Evolutionary conservation across 495 filamentous ascomycete genomes (phyloP).

Genomic region (Aspergillus funiculosus): DNA sequence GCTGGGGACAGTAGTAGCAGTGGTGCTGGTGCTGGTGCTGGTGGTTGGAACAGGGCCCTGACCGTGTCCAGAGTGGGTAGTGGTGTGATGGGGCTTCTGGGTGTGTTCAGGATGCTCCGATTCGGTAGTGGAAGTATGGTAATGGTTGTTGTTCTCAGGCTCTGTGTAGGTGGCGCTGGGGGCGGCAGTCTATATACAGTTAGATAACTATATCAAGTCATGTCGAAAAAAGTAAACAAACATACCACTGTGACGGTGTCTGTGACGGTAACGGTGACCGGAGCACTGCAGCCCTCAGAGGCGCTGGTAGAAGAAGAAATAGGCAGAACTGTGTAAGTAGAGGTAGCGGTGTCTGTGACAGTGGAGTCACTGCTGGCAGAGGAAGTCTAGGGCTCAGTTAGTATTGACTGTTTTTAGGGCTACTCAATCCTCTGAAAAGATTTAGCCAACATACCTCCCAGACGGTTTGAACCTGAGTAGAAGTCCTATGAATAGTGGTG

Average conservation of each 20-base stretch:
- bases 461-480: slow-evolving; percentile 34
- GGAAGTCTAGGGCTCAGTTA: slow-evolving; percentile 8
- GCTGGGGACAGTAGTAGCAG: slow-evolving; percentile 19
- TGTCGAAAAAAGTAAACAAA: not conserved
- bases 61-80: slow-evolving; percentile 4
- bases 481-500: slow-evolving; percentile 50
- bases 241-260: slow-evolving; percentile 42
- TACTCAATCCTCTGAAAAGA: too few species aligned
- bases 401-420: not conserved
- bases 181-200: slow-evolving; percentile 13
- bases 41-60: not conserved
- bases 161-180: slow-evolving; percentile 11
- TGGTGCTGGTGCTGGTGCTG: slow-evolving; percentile 6
- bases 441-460: slow-evolving; percentile 8
- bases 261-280: slow-evolving; percentile 37
- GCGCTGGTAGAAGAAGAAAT: slow-evolving; percentile 18
- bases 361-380: slow-evolving; percentile 4
- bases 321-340: slow-evolving; percentile 25
- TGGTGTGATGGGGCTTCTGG: slow-evolving; percentile 13
- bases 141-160: slow-evolving; percentile 13
- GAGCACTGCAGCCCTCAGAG: slow-evolving; percentile 19
- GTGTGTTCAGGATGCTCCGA: not conserved
- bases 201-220: slow-evolving; percentile 1
- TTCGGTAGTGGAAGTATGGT: slow-evolving; percentile 15
- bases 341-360: slow-evolving; percentile 19